Base-by-base conservation (phyloP, 441 rosid species). In the Melastoma candidum region DNA sequence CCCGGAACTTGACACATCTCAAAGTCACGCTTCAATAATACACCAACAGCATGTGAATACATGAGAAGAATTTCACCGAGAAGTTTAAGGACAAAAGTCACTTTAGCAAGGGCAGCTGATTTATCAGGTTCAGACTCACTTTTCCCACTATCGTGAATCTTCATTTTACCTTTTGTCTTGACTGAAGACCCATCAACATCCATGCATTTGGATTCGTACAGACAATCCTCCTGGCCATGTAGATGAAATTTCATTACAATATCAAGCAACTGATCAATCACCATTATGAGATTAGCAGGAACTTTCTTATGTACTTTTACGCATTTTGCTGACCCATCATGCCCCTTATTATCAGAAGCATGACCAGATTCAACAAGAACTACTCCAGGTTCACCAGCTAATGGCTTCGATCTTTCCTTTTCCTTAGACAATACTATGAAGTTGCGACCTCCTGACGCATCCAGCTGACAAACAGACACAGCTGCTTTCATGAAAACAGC, bases 241-340 rank as follows among this genome's bases (percentile, higher is more conserved):
- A 74, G 54, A 61, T 86, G 90, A 65, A 72, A 89, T 65, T 76
- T 89, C 77, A 87, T 54, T 26, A 94, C 76, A 67, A 83, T 82
- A 65, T 94, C 97, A 73, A 94, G 90, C 71, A 94, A 97, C 75
- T 84, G 99, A 70, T 94, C 97, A 64, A 94, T 83, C 51, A 89
- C 97, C 71, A 80, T 95, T 32, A 82, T 68, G 51, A 93, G 81
- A 75, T 81, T 87, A 26, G 87, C 77, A 46, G 99, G 97, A 65
- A 83, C 71, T 75, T 64, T 78, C 70, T 87, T 86, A 66, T 87
- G 96, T 68, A 80, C 78, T 68, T 87, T 93, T 56, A 81, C 74
- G 77, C 82, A 84, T 78, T 79, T 93, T 59, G 75, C 79, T 24
- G 80, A 67, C 60, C 89, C 93, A 68, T 93, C 96, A 67, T 78